Evolutionary conservation across 1,284 basidiomycete genomes (phyloP), one percentile per base, ranked within the genome.

Genomic region (Moesziomyces aphidis): DNA sequence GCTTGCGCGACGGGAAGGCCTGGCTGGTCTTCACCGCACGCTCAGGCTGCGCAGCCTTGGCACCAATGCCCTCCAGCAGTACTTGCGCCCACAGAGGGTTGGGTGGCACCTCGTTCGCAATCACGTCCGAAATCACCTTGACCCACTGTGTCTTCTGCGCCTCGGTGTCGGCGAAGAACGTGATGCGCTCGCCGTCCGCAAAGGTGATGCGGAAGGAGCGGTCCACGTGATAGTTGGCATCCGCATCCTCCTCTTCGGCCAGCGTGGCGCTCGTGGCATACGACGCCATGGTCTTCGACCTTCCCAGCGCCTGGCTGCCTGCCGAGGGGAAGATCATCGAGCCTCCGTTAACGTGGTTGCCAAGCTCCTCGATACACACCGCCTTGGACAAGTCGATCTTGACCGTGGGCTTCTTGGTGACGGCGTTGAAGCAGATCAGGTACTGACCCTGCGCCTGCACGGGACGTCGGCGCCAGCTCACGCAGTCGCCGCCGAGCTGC

Each of bases 401-500:
- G 22, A 93, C 90, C 1, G 91, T 95, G 1, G 93, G 91, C 77
- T 91, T 92, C 87, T 92, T 94, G 24, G 96, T 98, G 4, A 98
- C 91, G 79, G 97, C 94, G 80, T 93, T 96, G 87, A 92, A 96
- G 2, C 95, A 94, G 50, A 98, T 89, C 49, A 98, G 87, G 77
- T 90, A 92, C 15, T 92, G 90, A 5, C 96, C 95, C 55, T 94
- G 91, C 7, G 97, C 89, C 47, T 94, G 90, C 71, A 97, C 89
- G 65, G 91, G 90, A 46, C 96, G 90, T 50, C 96, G 89, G 48
- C 93, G 90, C 91, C 95, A 97, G 13, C 93, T 96, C 74, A 19
- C 57, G 83, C 95, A 97, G 85, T 97, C 96, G n/a, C 95, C 96
- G 5, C 96, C 96, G 67, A 89, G 90, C 86, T 99, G 96, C 15